Percentiles rank a stretch among this genome's conserved stretches.
Evolutionary conservation across 495 filamentous ascomycete genomes (phyloP).

Genomic region (Aspergillus olivimuriae): DNA sequence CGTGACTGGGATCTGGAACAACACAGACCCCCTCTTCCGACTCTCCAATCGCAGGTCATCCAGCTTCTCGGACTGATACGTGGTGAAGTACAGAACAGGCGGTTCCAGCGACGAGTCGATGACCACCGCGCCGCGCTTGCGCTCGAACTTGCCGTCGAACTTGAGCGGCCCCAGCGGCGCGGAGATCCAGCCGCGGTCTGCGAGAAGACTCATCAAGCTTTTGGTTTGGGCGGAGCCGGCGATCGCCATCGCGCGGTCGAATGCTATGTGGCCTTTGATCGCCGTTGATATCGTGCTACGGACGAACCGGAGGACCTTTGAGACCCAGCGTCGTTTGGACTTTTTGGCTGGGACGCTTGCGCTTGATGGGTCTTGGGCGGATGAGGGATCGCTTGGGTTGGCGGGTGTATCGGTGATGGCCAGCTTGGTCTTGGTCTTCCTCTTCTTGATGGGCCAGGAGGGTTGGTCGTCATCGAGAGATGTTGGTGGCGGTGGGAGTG

Average conservation of each 20-base stretch:
- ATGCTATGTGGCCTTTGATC: conserved; percentile 60
- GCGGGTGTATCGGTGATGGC: conserved; percentile 3
- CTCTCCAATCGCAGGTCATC: conserved; percentile 40
- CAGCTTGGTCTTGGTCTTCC: conserved; percentile 12
- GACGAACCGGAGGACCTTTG: conserved; percentile 57
- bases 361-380: background rate
- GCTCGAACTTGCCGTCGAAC: conserved; percentile 66
- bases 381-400: background rate
- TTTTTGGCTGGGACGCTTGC: background rate
- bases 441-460: conserved; percentile 33
- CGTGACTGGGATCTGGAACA: conserved; percentile 45
- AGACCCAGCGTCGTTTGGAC: conserved; percentile 35
- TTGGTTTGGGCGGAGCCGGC: conserved; percentile 57
- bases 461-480: conserved; percentile 49
- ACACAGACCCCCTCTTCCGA: conserved; percentile 31
- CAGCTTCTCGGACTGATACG: conserved; percentile 33
- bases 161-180: conserved; percentile 56
- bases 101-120: conserved; percentile 51
- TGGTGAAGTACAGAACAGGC: conserved; percentile 36
- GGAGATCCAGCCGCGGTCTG: conserved; percentile 30
- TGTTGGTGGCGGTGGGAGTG: conserved; percentile 68
- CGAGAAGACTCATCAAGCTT: conserved; percentile 64
- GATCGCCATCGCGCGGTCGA: conserved; percentile 61
- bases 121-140: conserved; percentile 66
- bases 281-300: conserved; percentile 60